Conservation (phyloP, 306 rosid genomes). For the Vigna trinervia region DNA sequence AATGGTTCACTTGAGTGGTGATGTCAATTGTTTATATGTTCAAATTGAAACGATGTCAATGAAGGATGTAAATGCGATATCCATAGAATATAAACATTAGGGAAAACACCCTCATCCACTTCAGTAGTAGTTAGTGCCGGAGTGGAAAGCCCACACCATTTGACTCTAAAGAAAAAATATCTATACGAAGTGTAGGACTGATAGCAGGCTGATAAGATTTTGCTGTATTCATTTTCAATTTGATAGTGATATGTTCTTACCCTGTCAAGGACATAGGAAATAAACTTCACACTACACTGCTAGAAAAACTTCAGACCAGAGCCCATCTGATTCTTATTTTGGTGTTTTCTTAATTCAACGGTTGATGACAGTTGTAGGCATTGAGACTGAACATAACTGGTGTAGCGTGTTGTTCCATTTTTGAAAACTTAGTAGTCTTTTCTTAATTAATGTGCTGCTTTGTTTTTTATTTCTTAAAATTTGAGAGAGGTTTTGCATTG, state of each 20-base stretch:
- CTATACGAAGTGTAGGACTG: neutral
- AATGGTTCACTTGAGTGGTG: too few species aligned
- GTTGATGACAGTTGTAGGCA: neutral
- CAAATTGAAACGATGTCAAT: too few species aligned
- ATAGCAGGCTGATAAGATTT: constrained; percentile 11
- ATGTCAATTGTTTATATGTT: too few species aligned
- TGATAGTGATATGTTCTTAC: constrained; percentile 5
- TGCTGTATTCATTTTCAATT: constrained; percentile 5
- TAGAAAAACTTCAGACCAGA: constrained; percentile 7
- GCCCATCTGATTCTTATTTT: constrained; percentile 25
- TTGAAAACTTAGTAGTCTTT: constrained; percentile 34
- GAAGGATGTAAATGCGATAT: too few species aligned
- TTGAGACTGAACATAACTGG: constrained; percentile 10
- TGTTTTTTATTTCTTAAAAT: neutral
- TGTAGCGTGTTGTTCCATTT: neutral
- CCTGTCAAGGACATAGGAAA: neutral
- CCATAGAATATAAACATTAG: neutral
- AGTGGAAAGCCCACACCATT: neutral
- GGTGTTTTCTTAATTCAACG: constrained; percentile 16
- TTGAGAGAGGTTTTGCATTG: constrained; percentile 16
- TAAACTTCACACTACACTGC: neutral
- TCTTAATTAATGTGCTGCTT: neutral
- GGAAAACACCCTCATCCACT: neutral
- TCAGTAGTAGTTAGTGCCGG: constrained; percentile 16
- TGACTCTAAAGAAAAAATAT: neutral